Conservation (phyloP, 2,329 filamentous ascomycete genomes). For the Colletotrichum chlorophyti region DNA sequence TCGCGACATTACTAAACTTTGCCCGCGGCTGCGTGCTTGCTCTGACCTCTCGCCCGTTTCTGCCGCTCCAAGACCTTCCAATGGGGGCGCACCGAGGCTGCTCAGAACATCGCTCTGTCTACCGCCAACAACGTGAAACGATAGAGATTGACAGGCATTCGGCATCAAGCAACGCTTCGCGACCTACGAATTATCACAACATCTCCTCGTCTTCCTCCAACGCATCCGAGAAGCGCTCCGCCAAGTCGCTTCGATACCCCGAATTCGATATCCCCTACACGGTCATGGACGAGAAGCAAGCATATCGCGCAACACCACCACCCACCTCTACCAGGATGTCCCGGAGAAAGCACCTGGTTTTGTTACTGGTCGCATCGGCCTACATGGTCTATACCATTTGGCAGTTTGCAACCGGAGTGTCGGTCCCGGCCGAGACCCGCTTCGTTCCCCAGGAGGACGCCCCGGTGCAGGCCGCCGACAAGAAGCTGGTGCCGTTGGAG, state of each 20-base stretch:
- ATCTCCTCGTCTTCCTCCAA: neutral
- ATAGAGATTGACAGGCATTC: too few relatives aligned
- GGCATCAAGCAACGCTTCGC: too few relatives aligned
- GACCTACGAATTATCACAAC: too few relatives aligned
- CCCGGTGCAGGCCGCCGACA: neutral
- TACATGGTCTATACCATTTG: slow-evolving; percentile 22
- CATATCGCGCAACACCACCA: neutral
- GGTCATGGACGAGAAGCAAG: slow-evolving; percentile 30
- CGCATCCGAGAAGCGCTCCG: neutral
- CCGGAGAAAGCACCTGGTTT: slow-evolving; percentile 14
- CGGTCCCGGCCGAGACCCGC: neutral
- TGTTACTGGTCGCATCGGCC: neutral
- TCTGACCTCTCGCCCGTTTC: slow-evolving; percentile 1
- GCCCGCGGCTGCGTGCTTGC: too few relatives aligned
- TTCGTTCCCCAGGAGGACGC: slow-evolving; percentile 3
- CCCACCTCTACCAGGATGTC: slow-evolving; percentile 4
- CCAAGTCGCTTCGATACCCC: slow-evolving; percentile 4
- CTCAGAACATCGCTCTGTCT: slow-evolving; percentile 7
- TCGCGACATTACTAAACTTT: slow-evolving; percentile 24
- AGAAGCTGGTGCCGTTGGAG: slow-evolving; percentile 75
- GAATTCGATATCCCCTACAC: neutral
- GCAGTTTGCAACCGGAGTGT: too few relatives aligned
- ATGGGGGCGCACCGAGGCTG: slow-evolving; percentile 8
- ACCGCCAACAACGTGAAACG: neutral
- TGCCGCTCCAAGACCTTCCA: neutral